These are phyloP conservation scores for Trichomonascus vanleenenianus DNA, from an alignment of 805 yeast genomes.

Conservation along the genomic window DNA sequence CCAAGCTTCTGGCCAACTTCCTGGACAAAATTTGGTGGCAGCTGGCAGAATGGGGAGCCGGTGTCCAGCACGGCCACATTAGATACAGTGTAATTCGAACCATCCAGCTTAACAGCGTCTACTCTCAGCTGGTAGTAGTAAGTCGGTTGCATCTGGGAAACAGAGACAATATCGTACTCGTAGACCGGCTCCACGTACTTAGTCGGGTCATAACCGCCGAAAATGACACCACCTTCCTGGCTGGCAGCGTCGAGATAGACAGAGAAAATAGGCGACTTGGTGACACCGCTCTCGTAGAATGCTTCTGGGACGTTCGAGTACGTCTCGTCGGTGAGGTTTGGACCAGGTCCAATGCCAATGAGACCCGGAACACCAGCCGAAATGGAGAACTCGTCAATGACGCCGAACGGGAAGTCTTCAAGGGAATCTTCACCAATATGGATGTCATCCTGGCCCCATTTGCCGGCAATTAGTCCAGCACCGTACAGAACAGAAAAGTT, in stretches of 20 bases:
- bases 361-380: constrained; percentile 59
- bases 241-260: constrained; percentile 42
- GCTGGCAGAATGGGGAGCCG: constrained; percentile 26
- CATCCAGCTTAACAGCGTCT: constrained; percentile 16
- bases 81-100: constrained; percentile 14
- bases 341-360: constrained; percentile 35
- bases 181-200: constrained; percentile 23
- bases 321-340: constrained; percentile 37
- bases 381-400: constrained; percentile 19
- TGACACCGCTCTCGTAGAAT: constrained; percentile 50
- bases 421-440: constrained; percentile 15
- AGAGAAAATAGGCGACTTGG: constrained; percentile 53
- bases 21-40: constrained; percentile 26
- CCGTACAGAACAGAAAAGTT: constrained; percentile 36
- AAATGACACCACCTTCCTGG: constrained; percentile 23
- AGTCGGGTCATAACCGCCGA: constrained; percentile 26
- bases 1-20: constrained; percentile 21
- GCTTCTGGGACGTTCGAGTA: constrained; percentile 63
- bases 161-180: constrained; percentile 15
- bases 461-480: constrained; percentile 26
- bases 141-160: constrained; percentile 5
- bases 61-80: constrained; percentile 24
- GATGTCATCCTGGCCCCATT: constrained; percentile 26
- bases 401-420: constrained; percentile 24
- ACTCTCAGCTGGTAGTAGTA: constrained; percentile 19